These are phyloP conservation scores for Coix lacrymajobi DNA, from an alignment of 176 grass and related monocot species.

Conservation along the genomic window DNA sequence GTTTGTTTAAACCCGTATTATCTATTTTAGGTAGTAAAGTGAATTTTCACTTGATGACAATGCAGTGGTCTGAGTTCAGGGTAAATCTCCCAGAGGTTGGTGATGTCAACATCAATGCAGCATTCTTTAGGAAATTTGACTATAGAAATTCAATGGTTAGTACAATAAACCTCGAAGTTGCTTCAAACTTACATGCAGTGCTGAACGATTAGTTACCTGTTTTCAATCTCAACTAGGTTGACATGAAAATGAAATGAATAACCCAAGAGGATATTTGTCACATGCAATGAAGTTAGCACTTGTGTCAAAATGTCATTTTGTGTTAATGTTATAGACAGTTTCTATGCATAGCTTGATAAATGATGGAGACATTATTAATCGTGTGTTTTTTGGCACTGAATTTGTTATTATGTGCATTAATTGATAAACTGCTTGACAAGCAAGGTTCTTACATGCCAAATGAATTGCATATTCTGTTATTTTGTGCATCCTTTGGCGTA, in stretches of 20 bases:
- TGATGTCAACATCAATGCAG: constrained; percentile 75
- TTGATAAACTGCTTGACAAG: not conserved
- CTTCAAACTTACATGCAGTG: not conserved
- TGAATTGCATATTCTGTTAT: not conserved
- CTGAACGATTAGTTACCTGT: not conserved
- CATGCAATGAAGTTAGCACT: not conserved
- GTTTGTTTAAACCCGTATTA: constrained; percentile 5
- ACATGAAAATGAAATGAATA: constrained; percentile 6
- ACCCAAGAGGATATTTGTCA: not conserved
- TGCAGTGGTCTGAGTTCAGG: constrained; percentile 89
- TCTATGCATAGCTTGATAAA: not conserved
- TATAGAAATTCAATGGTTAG: constrained; percentile 83
- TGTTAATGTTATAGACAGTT: not conserved
- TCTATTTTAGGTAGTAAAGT: constrained; percentile 14
- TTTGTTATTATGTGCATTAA: not conserved
- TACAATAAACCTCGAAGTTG: constrained; percentile 15
- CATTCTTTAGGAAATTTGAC: constrained; percentile 89
- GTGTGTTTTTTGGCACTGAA: not conserved
- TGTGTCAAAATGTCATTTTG: not conserved
- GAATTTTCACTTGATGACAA: constrained; percentile 18
- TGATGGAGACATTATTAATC: not conserved
- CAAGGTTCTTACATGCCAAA: not conserved
- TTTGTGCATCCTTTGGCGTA: not conserved
- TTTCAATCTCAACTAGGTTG: not conserved
- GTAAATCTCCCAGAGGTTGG: constrained; percentile 61